Conservation (phyloP, 202 grass and related monocot genomes). For the Dendrocalamus latiflorus region DNA sequence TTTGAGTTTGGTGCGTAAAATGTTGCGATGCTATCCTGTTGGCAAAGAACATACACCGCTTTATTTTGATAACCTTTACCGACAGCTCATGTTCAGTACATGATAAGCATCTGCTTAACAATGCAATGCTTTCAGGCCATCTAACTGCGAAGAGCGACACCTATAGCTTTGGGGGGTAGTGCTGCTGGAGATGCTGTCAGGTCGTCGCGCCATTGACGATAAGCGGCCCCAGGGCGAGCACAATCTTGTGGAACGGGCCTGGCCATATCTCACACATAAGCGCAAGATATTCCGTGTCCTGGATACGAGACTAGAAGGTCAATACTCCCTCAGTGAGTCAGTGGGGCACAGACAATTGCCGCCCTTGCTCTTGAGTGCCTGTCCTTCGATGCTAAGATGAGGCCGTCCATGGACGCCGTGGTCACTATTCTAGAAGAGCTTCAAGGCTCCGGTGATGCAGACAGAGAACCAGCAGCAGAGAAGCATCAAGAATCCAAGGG, state of each 20-base stretch:
- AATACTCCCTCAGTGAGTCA: conserved; percentile 45
- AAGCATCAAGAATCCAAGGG: conserved; percentile 25
- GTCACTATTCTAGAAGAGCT: conserved; percentile 55
- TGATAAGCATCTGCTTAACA: neutral
- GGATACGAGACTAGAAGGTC: conserved; percentile 47
- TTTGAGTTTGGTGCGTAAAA: neutral
- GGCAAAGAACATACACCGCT: neutral
- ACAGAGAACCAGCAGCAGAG: conserved; percentile 17
- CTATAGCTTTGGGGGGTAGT: conserved; percentile 77
- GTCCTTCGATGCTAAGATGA: conserved; percentile 34
- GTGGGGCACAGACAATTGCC: conserved; percentile 36
- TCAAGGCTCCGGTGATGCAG: conserved; percentile 9
- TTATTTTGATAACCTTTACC: neutral
- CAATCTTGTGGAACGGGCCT: conserved; percentile 63
- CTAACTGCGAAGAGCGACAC: conserved; percentile 60
- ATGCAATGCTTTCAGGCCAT: conserved; percentile 45
- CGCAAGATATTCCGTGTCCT: conserved; percentile 58
- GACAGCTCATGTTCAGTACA: neutral
- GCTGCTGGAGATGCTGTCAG: conserved; percentile 72
- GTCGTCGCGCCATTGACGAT: conserved; percentile 57
- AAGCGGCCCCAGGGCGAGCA: conserved; percentile 46
- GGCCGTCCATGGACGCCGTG: conserved; percentile 56
- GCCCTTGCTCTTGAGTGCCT: conserved; percentile 52
- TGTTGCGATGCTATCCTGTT: neutral
- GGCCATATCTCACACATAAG: conserved; percentile 58